Percentiles rank a stretch among this genome's conserved stretches.
Conservation (phyloP, 306 rosid genomes). For the Carpinus fangiana region DNA sequence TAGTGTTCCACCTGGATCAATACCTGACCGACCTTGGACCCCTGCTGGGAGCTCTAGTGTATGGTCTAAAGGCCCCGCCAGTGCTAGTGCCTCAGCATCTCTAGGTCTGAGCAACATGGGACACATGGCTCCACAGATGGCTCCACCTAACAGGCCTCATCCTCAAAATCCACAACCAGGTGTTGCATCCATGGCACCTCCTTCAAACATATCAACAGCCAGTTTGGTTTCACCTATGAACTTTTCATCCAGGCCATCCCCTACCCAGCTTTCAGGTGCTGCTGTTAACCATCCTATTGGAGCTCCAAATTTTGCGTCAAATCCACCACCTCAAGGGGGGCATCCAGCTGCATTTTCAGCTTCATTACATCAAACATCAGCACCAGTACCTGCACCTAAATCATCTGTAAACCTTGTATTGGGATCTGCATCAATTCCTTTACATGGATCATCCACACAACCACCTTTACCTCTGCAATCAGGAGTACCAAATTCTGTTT, state of each 20-base stretch:
- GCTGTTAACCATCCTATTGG: slow-evolving; percentile 18
- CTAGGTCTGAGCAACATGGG: slow-evolving; percentile 48
- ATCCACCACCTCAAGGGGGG: slow-evolving; percentile 49
- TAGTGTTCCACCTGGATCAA: slow-evolving; percentile 34
- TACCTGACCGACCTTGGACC: slow-evolving; percentile 41
- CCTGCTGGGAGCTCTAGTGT: slow-evolving; percentile 42
- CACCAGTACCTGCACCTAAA: slow-evolving; percentile 31
- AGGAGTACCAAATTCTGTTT: slow-evolving; percentile 50
- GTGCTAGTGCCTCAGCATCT: slow-evolving; percentile 25
- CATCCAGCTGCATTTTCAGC: slow-evolving; percentile 38
- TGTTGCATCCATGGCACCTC: slow-evolving; percentile 39
- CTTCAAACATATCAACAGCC: slow-evolving; percentile 37
- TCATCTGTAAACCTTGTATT: slow-evolving; percentile 37
- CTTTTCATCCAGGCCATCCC: slow-evolving; percentile 26
- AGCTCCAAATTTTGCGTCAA: slow-evolving; percentile 32
- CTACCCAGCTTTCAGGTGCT: slow-evolving; percentile 18
- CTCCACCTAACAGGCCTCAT: slow-evolving; percentile 35
- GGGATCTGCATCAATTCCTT: slow-evolving; percentile 40
- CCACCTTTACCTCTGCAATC: slow-evolving; percentile 47
- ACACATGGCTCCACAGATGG: slow-evolving; percentile 39
- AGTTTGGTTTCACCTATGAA: slow-evolving; percentile 21
- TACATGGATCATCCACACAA: slow-evolving; percentile 43
- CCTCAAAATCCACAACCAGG: slow-evolving; percentile 44
- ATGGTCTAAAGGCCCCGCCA: slow-evolving; percentile 27
- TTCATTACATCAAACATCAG: slow-evolving; percentile 35